Base-by-base conservation (phyloP, 2,329 filamentous ascomycete species). In the Fusarium oxysporum region DNA sequence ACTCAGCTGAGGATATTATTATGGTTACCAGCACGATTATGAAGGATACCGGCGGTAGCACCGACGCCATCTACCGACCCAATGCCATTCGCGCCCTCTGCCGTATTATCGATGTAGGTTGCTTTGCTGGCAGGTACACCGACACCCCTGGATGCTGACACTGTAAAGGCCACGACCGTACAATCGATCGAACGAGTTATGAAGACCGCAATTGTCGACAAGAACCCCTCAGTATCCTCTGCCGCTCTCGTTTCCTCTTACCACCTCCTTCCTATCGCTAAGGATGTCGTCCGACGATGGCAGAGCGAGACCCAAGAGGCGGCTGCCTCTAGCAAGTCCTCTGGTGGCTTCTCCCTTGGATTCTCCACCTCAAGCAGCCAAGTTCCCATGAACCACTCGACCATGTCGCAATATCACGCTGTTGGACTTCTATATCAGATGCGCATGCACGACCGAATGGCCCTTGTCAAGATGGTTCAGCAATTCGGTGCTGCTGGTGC, bases 1-100 rank as follows among this genome's bases (percentile, higher is more conserved):
- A 92, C 83, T 97, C 95, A 30, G 96, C 96, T 66, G 95, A 98
- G 86, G 96, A 99, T 88, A 97, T 98, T 74, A 99, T 99, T 82
- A 98, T 99, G 96, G 96, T 98, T 71, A 99, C 96, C 23, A 97
- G 94, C 84, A 98, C 96, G 77, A 98, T 99, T 78, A 99, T 98
- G 96, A 99, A 99, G 87, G 96, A 99, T 83, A 98, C 96, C 16
- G 95, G 95, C 58, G 95, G 97, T 72, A 94, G 95, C 79, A 98
- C 94, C 80, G 96, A 98, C 81, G 92, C 95, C 59, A 91, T 98
- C 63, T 98, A 95, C 86, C 90, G 96, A 79, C 94, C 96, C 58
- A 99, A 99, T 85, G 96, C 96, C 71, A 98, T 98, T 81, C 90
- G 96, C 78, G 95, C 96, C 43, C 87, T 98, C 76, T 98, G 96